Evolutionary conservation across 768 basidiomycete genomes (phyloP), one percentile per base, ranked within the genome.

Genomic region (Rhizopogon vesiculosus): DNA sequence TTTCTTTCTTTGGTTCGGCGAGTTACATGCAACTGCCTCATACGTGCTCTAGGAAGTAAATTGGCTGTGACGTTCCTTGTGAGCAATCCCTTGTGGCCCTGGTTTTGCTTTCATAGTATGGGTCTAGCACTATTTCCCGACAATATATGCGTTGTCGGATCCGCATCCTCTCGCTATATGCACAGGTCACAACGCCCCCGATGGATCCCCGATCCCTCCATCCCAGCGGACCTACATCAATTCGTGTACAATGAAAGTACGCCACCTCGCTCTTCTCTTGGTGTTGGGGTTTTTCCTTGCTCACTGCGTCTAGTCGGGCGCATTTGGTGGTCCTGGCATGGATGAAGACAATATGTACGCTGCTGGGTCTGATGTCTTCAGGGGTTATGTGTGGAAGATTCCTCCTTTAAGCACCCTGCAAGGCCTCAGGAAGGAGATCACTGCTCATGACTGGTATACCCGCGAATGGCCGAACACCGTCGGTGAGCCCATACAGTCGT

Each of bases 341-440:
- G 74, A 78, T 45, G 69, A 61, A 22, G 87, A 88, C 53, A 67
- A 76, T 31, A 81, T 86, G 61, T 93, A 86, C 63, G 78, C 78
- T 38, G 80, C 81, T n/a, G 91, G 91, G 15, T 91, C 89, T 10
- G 91, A 93, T 64, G 89, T 93, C 67, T 93, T 92, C 64, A 76
- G 84, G 39, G 82, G 78, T 18, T 93, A 93, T 60, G 66, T 91
- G 22, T 93, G 91, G 91, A 82, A 79, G 60, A 73, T 93, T 38
- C 91, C 91, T 3, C 63, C 77, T 12, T 58, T 78, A 3, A 55
- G 61, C 9, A 69, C 72, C 15, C 74, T 90, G 44, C 56, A 64
- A 1, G 75, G 76, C 25, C 68, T 69, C 57, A 75, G 89, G 42
- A 66, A 68, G 49, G 74, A 78, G 45, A 66, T 89, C 44, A 67